A percentile compares a stretch with the other conserved stretches of the same genome.
These are phyloP conservation scores for Salix purpurea DNA, from an alignment of 345 rosid genomes.

Conservation along the genomic window DNA sequence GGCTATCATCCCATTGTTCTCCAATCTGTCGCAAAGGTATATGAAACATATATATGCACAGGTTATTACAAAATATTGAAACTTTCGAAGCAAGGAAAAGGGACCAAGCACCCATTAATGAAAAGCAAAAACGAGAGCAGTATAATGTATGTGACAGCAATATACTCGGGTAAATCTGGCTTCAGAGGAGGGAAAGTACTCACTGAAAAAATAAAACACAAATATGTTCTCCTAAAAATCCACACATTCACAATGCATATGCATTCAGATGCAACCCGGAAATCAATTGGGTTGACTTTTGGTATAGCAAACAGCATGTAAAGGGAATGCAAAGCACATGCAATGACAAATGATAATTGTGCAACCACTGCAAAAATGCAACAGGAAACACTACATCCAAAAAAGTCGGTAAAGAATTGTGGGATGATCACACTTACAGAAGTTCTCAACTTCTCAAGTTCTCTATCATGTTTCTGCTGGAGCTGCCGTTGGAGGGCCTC, in stretches of 20 bases:
- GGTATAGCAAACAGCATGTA: too few relatives aligned
- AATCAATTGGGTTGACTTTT: too few relatives aligned
- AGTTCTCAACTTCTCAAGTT: constrained; percentile 45
- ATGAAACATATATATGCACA: neutral
- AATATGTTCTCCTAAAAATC: neutral
- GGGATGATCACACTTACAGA: constrained; percentile 25
- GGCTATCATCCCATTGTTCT: constrained; percentile 83
- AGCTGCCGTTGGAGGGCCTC: constrained; percentile 83
- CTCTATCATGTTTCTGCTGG: constrained; percentile 56
- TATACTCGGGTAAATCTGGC: neutral
- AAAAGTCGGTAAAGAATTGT: neutral
- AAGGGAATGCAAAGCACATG: too few relatives aligned
- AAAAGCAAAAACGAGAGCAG: too few relatives aligned
- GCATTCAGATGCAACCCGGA: neutral
- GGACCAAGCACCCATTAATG: neutral
- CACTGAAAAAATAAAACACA: neutral
- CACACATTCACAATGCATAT: neutral
- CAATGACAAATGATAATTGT: too few relatives aligned
- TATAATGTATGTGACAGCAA: too few relatives aligned
- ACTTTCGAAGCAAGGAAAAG: neutral
- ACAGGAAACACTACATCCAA: neutral
- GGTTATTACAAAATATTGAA: neutral
- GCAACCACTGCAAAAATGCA: neutral
- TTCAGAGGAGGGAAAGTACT: neutral
- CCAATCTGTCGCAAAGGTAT: constrained; percentile 47